Percentiles rank a stretch among this genome's conserved stretches.
These are phyloP conservation scores for Mycena pura DNA, from an alignment of 768 basidiomycete species.

Conservation along the genomic window DNA sequence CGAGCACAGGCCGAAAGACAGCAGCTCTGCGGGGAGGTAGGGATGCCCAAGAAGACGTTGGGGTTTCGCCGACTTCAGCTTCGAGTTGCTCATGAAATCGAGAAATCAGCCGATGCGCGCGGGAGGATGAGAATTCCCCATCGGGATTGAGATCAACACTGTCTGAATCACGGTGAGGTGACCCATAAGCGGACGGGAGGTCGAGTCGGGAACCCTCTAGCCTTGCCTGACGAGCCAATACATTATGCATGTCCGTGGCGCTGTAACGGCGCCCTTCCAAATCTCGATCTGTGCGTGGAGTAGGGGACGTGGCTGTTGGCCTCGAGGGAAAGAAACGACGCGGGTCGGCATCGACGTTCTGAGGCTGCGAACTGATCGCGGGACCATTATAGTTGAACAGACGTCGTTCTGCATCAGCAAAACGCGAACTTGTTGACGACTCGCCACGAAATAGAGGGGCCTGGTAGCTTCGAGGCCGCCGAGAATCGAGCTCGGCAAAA, in stretches of 20 bases:
- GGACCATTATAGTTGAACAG: conserved; percentile 17
- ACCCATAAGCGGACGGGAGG: background rate
- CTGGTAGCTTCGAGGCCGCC: conserved; percentile 10
- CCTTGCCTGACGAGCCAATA: conserved; percentile 26
- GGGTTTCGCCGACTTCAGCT: conserved; percentile 14
- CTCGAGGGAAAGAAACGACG: conserved; percentile 24
- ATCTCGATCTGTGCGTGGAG: background rate
- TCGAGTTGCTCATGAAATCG: conserved; percentile 34
- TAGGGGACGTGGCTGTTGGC: conserved; percentile 1
- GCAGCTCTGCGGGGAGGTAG: conserved; percentile 9
- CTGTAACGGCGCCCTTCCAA: conserved; percentile 16
- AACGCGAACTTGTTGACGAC: background rate
- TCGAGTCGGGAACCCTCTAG: conserved; percentile 23
- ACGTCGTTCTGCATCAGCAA: conserved; percentile 19
- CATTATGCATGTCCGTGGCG: conserved; percentile 28
- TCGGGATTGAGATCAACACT: conserved; percentile 2
- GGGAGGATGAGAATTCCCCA: conserved; percentile 22
- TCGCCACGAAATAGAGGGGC: conserved; percentile 1
- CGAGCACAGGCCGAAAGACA: background rate
- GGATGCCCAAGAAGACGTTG: conserved; percentile 28
- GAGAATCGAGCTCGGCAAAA: background rate
- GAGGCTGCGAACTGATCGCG: background rate
- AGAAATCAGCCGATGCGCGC: conserved; percentile 39
- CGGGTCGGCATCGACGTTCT: background rate
- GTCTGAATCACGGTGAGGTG: background rate